Conservation (phyloP, 2,329 filamentous ascomycete genomes). For the Ceratocystis cubensis region DNA sequence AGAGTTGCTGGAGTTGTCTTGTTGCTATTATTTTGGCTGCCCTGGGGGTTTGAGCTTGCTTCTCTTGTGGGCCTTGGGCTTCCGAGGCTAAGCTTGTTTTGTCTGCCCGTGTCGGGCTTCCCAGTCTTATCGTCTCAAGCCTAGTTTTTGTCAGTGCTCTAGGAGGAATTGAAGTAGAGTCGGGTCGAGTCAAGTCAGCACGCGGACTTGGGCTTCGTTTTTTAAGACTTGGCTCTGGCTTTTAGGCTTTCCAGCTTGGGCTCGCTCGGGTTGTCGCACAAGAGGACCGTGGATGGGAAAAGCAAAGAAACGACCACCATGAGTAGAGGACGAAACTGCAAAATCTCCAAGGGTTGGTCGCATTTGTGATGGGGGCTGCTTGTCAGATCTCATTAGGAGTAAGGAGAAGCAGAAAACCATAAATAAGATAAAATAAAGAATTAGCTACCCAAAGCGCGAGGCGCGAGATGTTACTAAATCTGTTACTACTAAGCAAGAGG, state of each 20-base stretch:
- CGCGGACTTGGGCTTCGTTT: neutral
- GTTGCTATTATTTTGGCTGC: neutral
- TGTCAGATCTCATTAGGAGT: constrained; percentile 7
- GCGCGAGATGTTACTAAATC: too few species aligned
- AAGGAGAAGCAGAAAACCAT: neutral
- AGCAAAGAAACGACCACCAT: neutral
- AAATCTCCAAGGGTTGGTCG: neutral
- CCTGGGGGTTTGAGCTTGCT: neutral
- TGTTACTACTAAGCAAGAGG: neutral
- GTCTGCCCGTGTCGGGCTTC: too few species aligned
- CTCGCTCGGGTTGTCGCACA: too few species aligned
- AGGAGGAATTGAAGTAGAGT: neutral
- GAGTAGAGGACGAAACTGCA: neutral
- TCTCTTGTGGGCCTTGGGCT: too few species aligned
- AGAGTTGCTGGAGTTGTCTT: neutral
- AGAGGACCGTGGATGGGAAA: too few species aligned
- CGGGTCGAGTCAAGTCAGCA: neutral
- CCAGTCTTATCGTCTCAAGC: too few species aligned
- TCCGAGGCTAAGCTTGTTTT: too few species aligned
- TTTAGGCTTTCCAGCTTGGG: neutral
- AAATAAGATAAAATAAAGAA: neutral
- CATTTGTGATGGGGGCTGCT: neutral
- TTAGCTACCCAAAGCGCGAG: too few species aligned
- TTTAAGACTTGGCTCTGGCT: neutral
- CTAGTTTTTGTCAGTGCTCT: neutral